These are phyloP conservation scores for Amaranthus cruentus DNA, from an alignment of 148 eudicot genomes.

Conservation along the genomic window DNA sequence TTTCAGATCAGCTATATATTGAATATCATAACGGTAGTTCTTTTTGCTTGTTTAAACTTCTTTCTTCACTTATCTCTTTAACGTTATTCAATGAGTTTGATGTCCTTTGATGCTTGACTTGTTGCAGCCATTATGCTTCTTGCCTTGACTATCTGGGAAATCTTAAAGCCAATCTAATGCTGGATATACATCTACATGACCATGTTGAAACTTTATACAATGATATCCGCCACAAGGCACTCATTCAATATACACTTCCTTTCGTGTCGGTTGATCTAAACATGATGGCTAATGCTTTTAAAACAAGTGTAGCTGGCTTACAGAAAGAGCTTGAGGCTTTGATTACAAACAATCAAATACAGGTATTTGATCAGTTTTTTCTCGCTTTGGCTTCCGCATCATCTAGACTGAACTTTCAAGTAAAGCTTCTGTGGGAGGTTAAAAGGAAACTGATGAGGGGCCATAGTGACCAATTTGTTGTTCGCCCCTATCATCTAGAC, in stretches of 20 bases:
- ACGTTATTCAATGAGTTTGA: constrained; percentile 1
- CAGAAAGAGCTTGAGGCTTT: constrained; percentile 90
- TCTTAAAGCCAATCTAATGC: constrained; percentile 71
- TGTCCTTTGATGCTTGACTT: neutral
- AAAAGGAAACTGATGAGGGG: no score
- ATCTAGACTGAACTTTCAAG: neutral
- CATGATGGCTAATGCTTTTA: constrained; percentile 96
- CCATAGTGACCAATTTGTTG: no score
- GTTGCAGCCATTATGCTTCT: constrained; percentile 79
- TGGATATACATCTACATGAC: constrained; percentile 89
- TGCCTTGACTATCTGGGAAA: constrained; percentile 83
- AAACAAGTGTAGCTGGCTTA: constrained; percentile 53
- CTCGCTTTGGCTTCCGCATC: constrained; percentile 8
- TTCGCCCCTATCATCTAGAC: no score
- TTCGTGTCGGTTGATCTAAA: constrained; percentile 83
- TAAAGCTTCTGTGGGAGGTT: neutral
- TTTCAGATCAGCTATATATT: neutral
- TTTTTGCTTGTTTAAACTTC: neutral
- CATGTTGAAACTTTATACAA: constrained; percentile 75
- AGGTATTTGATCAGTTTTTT: constrained; percentile 40
- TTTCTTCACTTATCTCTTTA: neutral
- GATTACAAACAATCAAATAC: constrained; percentile 80
- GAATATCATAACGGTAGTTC: neutral
- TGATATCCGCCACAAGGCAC: constrained; percentile 86
- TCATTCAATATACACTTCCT: constrained; percentile 87